Base-by-base conservation (phyloP, 257 asterid species). In the Solanum neorickii region DNA sequence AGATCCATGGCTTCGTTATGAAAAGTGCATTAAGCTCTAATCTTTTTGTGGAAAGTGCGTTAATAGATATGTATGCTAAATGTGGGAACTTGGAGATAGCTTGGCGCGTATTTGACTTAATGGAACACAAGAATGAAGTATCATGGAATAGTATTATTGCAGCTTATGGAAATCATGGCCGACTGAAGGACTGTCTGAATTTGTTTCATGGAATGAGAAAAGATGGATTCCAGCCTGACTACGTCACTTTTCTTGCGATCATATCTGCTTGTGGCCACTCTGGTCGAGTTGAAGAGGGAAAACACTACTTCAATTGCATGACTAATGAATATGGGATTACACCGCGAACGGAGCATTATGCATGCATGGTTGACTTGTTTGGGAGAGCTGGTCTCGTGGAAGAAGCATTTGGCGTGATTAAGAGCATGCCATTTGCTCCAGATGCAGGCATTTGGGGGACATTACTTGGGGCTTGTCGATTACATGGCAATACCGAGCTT, bases 391-490 rank as follows among this genome's bases (percentile, higher is more conserved):
- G 98, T 41, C 90, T 90, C 77, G 27, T 97, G 52, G 88, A 87
- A 83, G 97, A 94, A 86, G 96, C 99, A 1, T 88, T 87, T 65
- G 68, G 86, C 66, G 88, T 93, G 37, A 88, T 94, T n/a, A 85
- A 85, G 75, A 87, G 85, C 25, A 95, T 95, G 98, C 98, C 96
- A 9, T 94, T 92, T 87, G 70, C 91, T 72, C 96, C 98, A 11
- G 99, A 94, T 84, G 98, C 98, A 10, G 97, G 98, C 47, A 90
- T 94, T 46, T 97, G 99, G 99, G 99, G 98, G 5, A 91, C 99
- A 1, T 73, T 97, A 49, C 93, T 97, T 13, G 98, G 98, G 62
- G 96, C 98, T 60, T 93, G 94, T 87, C 93, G 97, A 29, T 90
- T 93, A 31, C 98, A 97, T 91, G 95, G 97, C 83, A 89, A 94